Percentiles rank a stretch among this genome's conserved stretches.
These are phyloP conservation scores for Skeletonema marinoi DNA, from an alignment of 108 stramenopile genomes.

Conservation along the genomic window DNA sequence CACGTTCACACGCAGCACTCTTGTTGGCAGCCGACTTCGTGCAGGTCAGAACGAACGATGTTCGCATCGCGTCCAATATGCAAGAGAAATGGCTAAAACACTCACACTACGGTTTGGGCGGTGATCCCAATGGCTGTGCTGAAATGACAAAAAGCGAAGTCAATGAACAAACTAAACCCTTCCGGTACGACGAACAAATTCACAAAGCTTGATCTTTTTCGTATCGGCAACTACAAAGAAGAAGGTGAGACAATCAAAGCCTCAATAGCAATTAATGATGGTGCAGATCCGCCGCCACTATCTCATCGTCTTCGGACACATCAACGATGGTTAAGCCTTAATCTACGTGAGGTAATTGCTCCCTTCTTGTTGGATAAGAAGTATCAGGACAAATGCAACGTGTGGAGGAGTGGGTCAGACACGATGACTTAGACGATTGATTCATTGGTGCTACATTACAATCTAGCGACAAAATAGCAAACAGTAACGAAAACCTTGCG, in stretches of 20 bases:
- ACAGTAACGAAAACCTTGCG: background rate
- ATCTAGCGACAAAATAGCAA: background rate
- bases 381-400: background rate
- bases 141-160: background rate
- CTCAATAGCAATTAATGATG: background rate
- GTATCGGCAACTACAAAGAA: background rate
- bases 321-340: background rate
- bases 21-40: too few relatives aligned
- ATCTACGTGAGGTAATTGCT: background rate
- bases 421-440: background rate
- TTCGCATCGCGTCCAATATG: too few relatives aligned
- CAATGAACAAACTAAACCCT: background rate
- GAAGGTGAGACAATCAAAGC: background rate
- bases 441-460: background rate
- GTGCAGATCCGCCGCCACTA: background rate
- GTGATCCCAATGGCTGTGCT: too few relatives aligned
- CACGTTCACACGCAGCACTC: too few relatives aligned
- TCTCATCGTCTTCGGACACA: background rate
- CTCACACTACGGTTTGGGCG: too few relatives aligned
- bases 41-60: too few relatives aligned
- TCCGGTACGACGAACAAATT: background rate
- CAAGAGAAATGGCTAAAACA: too few relatives aligned
- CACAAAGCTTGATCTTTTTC: background rate
- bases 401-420: background rate
- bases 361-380: background rate